Percentiles rank a stretch among this genome's conserved stretches.
These are phyloP conservation scores for Eucalyptus globulus DNA, from an alignment of 345 rosid genomes.

Conservation along the genomic window DNA sequence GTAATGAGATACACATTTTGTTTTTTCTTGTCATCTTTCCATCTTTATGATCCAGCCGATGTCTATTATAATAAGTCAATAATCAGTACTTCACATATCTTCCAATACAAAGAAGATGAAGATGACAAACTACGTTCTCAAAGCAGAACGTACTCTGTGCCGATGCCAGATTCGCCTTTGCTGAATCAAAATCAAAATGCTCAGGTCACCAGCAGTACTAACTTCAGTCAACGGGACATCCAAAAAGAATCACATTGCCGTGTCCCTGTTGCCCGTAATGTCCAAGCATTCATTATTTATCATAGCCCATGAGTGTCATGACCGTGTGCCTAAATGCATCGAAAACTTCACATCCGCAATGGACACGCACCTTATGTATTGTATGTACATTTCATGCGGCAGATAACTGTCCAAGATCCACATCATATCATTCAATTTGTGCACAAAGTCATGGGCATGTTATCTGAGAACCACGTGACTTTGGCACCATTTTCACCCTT, in stretches of 20 bases:
- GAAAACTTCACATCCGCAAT: not conserved
- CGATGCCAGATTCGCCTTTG: not conserved
- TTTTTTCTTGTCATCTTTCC: not conserved
- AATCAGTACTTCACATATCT: not conserved
- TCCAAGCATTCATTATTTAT: not conserved
- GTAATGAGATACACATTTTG: not conserved
- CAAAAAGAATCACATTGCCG: not conserved
- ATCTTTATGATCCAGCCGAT: not conserved
- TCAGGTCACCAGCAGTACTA: not conserved
- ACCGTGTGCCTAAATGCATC: not conserved
- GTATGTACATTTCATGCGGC: not conserved
- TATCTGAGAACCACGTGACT: not conserved
- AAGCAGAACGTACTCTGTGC: not conserved
- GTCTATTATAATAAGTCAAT: not conserved
- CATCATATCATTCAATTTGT: not conserved
- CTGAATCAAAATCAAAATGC: not conserved
- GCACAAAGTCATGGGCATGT: not conserved
- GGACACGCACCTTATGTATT: not conserved
- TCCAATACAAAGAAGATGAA: not conserved
- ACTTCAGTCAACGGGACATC: not conserved
- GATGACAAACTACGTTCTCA: not conserved
- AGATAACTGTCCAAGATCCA: not conserved
- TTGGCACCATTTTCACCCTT: not conserved
- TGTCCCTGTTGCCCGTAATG: not conserved
- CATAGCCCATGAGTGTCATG: not conserved